A percentile compares a stretch with the other conserved stretches of the same genome.
Conservation (phyloP, 768 basidiomycete species). For the Suillus placidus region DNA sequence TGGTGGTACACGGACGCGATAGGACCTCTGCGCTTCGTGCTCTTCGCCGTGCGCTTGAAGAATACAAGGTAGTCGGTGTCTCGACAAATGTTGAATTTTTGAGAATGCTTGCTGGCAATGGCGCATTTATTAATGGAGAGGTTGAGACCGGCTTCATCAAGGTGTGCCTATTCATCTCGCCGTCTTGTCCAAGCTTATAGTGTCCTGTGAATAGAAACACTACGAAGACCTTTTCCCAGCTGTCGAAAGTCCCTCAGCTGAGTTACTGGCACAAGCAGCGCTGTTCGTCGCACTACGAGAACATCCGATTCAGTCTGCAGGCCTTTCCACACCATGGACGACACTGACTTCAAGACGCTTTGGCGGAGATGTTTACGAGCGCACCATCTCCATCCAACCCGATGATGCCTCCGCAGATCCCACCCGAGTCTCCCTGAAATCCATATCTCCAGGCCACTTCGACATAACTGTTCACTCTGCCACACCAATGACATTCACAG, state of each 20-base stretch:
- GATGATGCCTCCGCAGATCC: slow-evolving; percentile 47
- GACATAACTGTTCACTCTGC: slow-evolving; percentile 50
- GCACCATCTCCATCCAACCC: slow-evolving; percentile 60
- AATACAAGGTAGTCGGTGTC: slow-evolving; percentile 90
- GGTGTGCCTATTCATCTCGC: slow-evolving; percentile 35
- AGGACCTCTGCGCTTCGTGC: slow-evolving; percentile 82
- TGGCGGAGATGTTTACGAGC: slow-evolving; percentile 70
- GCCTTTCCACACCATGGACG: slow-evolving; percentile 62
- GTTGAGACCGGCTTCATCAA: slow-evolving; percentile 94
- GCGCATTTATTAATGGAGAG: slow-evolving; percentile 74
- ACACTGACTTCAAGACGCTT: slow-evolving; percentile 76
- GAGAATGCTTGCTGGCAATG: slow-evolving; percentile 72
- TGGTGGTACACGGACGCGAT: slow-evolving; percentile 86
- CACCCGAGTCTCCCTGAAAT: slow-evolving; percentile 42
- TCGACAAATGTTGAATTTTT: slow-evolving; percentile 93
- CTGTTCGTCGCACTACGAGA: slow-evolving; percentile 75
- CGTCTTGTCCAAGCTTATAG: not conserved
- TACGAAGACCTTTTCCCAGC: slow-evolving; percentile 79
- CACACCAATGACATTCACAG: slow-evolving; percentile 42
- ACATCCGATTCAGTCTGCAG: slow-evolving; percentile 35
- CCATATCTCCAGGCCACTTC: slow-evolving; percentile 48
- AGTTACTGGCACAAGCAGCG: slow-evolving; percentile 77
- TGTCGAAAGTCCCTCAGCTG: slow-evolving; percentile 55
- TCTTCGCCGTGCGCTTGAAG: slow-evolving; percentile 77
- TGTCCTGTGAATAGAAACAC: slow-evolving; percentile 65